A percentile compares a stretch with the other conserved stretches of the same genome.
Conservation (phyloP, 1,284 basidiomycete genomes). For the Sanghuangporus baumii region DNA sequence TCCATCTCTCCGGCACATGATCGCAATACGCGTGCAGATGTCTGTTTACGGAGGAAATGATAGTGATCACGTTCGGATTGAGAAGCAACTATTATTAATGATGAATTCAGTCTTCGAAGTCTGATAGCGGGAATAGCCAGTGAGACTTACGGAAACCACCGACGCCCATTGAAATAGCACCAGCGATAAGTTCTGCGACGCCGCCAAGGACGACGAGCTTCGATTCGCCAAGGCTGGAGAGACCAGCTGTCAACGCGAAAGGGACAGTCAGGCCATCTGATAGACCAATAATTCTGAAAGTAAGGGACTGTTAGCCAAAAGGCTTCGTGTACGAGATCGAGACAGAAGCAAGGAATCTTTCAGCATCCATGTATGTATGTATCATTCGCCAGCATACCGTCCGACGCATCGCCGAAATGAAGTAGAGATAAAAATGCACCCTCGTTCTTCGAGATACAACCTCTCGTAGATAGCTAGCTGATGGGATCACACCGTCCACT, state of each 20-base stretch:
- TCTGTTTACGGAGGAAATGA: conserved; percentile 73
- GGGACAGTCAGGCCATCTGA: conserved; percentile 96
- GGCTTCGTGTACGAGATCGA: neutral
- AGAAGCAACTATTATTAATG: conserved; percentile 56
- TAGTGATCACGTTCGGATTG: conserved; percentile 96
- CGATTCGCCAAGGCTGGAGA: conserved; percentile 87
- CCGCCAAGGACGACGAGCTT: conserved; percentile 88
- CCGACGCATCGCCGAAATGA: neutral
- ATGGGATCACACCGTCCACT: neutral
- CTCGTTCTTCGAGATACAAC: neutral
- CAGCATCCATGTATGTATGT: neutral
- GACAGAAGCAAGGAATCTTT: neutral
- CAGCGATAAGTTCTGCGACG: conserved; percentile 88
- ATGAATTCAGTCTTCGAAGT: neutral
- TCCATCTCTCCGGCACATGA: conserved; percentile 94
- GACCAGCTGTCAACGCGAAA: conserved; percentile 84
- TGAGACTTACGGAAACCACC: conserved; percentile 72
- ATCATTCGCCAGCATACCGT: neutral
- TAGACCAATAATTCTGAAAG: conserved; percentile 83
- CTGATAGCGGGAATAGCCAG: neutral
- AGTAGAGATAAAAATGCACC: neutral
- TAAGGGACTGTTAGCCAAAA: neutral
- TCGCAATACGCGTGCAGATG: conserved; percentile 76
- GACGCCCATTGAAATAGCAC: conserved; percentile 96
- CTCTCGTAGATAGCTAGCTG: neutral